Conservation (phyloP, 768 basidiomycete genomes). For the Trametes maxima region DNA sequence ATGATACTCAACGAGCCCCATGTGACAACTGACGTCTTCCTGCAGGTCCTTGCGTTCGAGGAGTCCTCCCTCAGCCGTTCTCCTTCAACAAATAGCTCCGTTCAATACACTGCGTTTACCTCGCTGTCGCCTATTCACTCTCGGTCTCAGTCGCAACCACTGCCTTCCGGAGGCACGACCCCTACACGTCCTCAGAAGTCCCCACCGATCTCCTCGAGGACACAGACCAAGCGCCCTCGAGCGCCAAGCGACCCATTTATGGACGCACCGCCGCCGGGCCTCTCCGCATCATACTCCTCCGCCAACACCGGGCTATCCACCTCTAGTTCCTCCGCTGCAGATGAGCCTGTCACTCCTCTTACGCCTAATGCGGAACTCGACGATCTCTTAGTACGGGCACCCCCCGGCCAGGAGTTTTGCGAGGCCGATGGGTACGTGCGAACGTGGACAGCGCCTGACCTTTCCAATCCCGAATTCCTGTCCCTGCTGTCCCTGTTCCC, state of each 20-base stretch:
- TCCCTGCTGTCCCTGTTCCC: constrained; percentile 77
- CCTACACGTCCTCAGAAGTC: constrained; percentile 36
- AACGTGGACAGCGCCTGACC: constrained; percentile 80
- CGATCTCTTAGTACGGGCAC: constrained; percentile 34
- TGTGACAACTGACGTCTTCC: constrained; percentile 15
- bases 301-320: constrained; percentile 43
- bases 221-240: constrained; percentile 63
- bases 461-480: constrained; percentile 73
- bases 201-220: constrained; percentile 44
- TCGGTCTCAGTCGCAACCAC: constrained; percentile 59
- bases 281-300: constrained; percentile 57
- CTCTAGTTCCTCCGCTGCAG: constrained; percentile 37
- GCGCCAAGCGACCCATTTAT: constrained; percentile 82
- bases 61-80: constrained; percentile 46
- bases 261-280: constrained; percentile 55
- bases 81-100: constrained; percentile 29
- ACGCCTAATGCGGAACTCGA: constrained; percentile 32
- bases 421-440: constrained; percentile 58
- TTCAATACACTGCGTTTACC: constrained; percentile 38
- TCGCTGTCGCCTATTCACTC: constrained; percentile 48
- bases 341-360: constrained; percentile 46
- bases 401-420: constrained; percentile 33
- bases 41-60: constrained; percentile 71
- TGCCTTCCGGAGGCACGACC: constrained; percentile 38
- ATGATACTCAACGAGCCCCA: constrained; percentile 18